Evolutionary conservation across 2,329 filamentous ascomycete genomes (phyloP), one percentile per base, ranked within the genome.

Genomic region (Exophiala sp.): DNA sequence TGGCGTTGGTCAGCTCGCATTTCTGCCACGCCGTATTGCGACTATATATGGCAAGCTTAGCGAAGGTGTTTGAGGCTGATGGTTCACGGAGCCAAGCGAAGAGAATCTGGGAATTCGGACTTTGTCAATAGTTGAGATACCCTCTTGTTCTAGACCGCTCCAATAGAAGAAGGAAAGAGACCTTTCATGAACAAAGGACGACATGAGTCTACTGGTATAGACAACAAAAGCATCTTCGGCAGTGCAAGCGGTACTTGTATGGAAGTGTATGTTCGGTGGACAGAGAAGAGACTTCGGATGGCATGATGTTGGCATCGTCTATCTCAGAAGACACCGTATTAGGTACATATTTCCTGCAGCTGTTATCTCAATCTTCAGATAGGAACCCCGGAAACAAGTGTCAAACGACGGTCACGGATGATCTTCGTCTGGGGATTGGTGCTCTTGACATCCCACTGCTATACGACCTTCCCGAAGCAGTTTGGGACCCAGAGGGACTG

Each of bases 401-500:
- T 27, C 24, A 27, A 27, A 10, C 10, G 24, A 10, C 24, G 10
- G 6, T 10, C 24, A 6, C 6, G 24, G 24, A 10, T 10, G 24
- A 27, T 27, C 24, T 27, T 27, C 32, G 32, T 35, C 13, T 13
- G 32, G 16, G 16, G 32, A 35, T 35, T 35, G 32, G 32, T 18
- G 16, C 32, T n/a, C 16, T 5, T 14, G 32, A 35, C n/a, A 18
- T 27, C 24, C n/a, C n/a, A n/a, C n/a, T 27, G 24, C 24, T 35
- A 6, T 13, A 35, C 16, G 29, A 52, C 49, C 49, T 52, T 44
- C 49, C 49, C 23, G 22, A 52, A 48, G 34, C 39, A 39, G 49
- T 35, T 48, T 44, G 47, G 38, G 9, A 48, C 16, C 6, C 35
- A 46, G 14, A 37, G 8, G 14, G 24, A 27, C n/a, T n/a, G n/a